These are phyloP conservation scores for Rutidosis leptorrhynchoides DNA, from an alignment of 129 eudicot species.

Conservation along the genomic window DNA sequence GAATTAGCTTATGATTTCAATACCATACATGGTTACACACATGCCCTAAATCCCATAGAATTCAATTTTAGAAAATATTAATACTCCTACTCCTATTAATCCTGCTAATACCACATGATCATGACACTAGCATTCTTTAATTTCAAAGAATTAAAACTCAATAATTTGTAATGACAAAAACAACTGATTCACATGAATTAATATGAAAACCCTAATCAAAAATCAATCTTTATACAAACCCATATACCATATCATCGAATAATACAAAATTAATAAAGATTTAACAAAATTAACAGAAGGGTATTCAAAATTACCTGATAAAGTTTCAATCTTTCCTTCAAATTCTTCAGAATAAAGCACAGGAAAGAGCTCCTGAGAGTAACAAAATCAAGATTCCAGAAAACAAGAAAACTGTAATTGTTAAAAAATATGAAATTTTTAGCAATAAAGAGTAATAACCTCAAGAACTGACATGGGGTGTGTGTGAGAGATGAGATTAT, in stretches of 20 bases:
- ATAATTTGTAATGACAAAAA: neutral
- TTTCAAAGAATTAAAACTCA: neutral
- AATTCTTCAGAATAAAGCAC: slow-evolving; percentile 33
- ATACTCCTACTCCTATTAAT: no score
- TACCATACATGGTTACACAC: neutral
- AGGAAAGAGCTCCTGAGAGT: slow-evolving; percentile 49
- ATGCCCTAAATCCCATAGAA: no score
- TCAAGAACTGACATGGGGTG: slow-evolving; percentile 53
- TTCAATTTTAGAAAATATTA: no score
- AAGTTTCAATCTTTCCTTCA: slow-evolving; percentile 29
- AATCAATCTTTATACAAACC: neutral
- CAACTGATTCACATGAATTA: slow-evolving; percentile 3
- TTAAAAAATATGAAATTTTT: neutral
- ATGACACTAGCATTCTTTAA: neutral
- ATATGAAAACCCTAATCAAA: neutral
- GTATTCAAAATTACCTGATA: slow-evolving; percentile 42
- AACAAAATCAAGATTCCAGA: slow-evolving; percentile 13
- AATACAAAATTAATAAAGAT: neutral
- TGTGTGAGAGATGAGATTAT: neutral
- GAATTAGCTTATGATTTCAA: neutral
- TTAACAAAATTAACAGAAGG: slow-evolving; percentile 11
- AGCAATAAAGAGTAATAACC: slow-evolving; percentile 32
- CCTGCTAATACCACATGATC: no score
- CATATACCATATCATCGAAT: neutral
- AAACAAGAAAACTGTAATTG: neutral